These are phyloP conservation scores for Exophiala sideris DNA, from an alignment of 2,329 filamentous ascomycete species.

Conservation along the genomic window DNA sequence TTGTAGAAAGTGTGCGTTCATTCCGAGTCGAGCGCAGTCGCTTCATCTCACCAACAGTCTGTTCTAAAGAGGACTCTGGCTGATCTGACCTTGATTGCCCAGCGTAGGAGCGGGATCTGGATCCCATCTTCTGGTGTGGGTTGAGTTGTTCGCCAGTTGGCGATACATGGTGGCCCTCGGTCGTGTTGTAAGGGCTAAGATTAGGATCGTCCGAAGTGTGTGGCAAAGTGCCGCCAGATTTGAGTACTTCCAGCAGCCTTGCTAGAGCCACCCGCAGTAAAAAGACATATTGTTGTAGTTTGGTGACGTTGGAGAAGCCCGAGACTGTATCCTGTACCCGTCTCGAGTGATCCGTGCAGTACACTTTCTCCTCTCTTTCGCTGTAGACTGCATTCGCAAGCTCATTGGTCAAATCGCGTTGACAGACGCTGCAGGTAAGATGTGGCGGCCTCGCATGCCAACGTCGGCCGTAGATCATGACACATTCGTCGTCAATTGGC, in stretches of 20 bases:
- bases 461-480: constrained; percentile 67
- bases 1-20: constrained; percentile 90
- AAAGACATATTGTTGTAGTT: constrained; percentile 92
- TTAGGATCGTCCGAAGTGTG: constrained; percentile 72
- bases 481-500: constrained; percentile 92
- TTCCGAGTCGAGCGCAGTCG: constrained; percentile 87
- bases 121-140: constrained; percentile 60
- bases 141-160: constrained; percentile 49
- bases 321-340: constrained; percentile 55
- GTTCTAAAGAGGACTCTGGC: constrained; percentile 78
- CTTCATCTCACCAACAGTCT: constrained; percentile 91
- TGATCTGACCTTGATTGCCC: constrained; percentile 54
- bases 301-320: constrained; percentile 73
- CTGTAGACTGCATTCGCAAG: constrained; percentile 70
- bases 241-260: constrained; percentile 79
- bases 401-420: constrained; percentile 66
- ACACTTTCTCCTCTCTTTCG: constrained; percentile 63
- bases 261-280: constrained; percentile 87
- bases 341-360: constrained; percentile 57
- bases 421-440: constrained; percentile 67
- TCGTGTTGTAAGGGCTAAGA: constrained; percentile 63
- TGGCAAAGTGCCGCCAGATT: constrained; percentile 76
- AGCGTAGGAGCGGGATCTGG: constrained; percentile 70
- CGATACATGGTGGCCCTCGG: constrained; percentile 58
- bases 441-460: constrained; percentile 74